Base-by-base conservation (phyloP, 2,329 filamentous ascomycete species). In the Botrytis elliptica region DNA sequence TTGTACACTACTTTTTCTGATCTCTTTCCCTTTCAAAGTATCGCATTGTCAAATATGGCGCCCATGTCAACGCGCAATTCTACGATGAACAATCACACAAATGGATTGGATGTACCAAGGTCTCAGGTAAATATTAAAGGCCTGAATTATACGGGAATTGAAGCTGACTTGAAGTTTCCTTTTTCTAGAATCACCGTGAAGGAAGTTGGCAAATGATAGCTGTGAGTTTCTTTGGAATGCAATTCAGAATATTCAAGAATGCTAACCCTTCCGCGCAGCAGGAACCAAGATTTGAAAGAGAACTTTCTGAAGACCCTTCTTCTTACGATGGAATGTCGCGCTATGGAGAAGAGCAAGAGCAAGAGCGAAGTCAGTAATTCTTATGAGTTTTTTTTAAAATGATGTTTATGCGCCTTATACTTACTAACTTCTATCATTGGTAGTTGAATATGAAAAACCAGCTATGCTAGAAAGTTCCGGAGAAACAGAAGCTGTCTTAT, bases 401-500 rank as follows among this genome's bases (percentile, higher is more conserved):
- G 36, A 38, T 70, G n/a, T 38, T 40, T 14, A 18, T 49, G 18
- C 38, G 49, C 29, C 18, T 46, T 42, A 1, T 33, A 55, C 22
- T 49, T 38, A 33, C 64, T 72, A 20, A 72, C 25, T 12, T 25
- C 40, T 36, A 4, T 60, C 7, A 25, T 18, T 29, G 2, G 14
- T 65, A 40, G 42, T 69, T 79, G 77, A 75, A 44, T 74, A 77
- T 49, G 75, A 76, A 46, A 79, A 77, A n/a, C 76, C 75, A 73
- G 73, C 77, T 20, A 77, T 79, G 46, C 9, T 44, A 29, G 79
- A 84, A 57, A 83, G 70, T 29, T 74, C 78, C 6, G 77, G 85
- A 72, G 85, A 85, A 49, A 82, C 83, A 25, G 83, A 84, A 38
- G 84, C 85, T 75, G 83, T 86, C 46, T 82, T 91, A 44, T 86